These are phyloP conservation scores for Neckera pumila DNA, from an alignment of 225 moss, liverwort and hornwort genomes.

Conservation along the genomic window DNA sequence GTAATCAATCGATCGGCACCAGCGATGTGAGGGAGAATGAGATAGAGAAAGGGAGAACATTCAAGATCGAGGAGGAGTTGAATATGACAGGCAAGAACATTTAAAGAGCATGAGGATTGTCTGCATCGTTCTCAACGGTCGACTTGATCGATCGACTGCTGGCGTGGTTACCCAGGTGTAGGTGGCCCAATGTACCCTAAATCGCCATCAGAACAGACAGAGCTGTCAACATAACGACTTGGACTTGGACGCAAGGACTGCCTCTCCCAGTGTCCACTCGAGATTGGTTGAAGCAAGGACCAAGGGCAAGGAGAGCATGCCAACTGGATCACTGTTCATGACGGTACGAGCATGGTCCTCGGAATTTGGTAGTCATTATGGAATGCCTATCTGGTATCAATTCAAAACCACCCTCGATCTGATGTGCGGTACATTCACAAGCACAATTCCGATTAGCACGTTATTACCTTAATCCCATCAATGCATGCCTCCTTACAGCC, in stretches of 20 bases:
- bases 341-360: not conserved
- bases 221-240: slow-evolving; percentile 13
- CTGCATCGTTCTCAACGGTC: not conserved
- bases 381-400: not conserved
- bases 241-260: not conserved
- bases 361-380: slow-evolving; percentile 4
- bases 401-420: not conserved
- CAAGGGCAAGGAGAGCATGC: not conserved
- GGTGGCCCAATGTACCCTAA: slow-evolving; percentile 5
- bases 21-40: not conserved
- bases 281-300: not conserved
- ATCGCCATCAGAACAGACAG: not conserved
- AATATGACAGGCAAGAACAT: not conserved
- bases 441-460: not conserved
- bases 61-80: not conserved
- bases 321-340: slow-evolving; percentile 4
- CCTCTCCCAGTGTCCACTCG: not conserved
- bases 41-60: not conserved
- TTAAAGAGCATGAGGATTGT: not conserved
- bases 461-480: not conserved
- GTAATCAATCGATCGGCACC: not conserved
- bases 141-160: not conserved
- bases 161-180: not conserved
- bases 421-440: not conserved
- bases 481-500: not conserved